phyloP scores from a whole-genome alignment of 2,329 filamentous ascomycete species.

The Graphilbum fragrans region DNA sequence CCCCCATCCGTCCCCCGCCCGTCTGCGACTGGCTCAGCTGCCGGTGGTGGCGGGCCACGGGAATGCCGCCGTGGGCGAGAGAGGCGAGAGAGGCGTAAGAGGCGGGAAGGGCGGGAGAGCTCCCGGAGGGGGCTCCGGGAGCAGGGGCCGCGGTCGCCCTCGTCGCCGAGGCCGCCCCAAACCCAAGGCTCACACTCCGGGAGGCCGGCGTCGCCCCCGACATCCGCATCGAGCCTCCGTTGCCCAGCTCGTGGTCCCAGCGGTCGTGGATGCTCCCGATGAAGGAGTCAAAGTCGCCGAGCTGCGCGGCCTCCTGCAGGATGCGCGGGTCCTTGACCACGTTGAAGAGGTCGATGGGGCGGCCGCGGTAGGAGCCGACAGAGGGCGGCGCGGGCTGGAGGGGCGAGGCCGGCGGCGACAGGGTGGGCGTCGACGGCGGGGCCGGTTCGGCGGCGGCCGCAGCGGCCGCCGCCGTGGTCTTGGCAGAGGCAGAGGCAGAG shows the following conservation, averaged over 20 bases:
- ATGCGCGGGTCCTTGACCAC: slow-evolving; percentile 24
- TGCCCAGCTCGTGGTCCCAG: slow-evolving; percentile 17
- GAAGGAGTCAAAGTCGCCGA: slow-evolving; percentile 25
- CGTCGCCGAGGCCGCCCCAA: too few relatives aligned
- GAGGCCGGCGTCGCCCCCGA: too few relatives aligned
- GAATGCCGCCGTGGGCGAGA: neutral
- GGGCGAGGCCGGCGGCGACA: neutral
- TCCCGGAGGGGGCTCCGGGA: too few relatives aligned
- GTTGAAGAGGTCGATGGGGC: slow-evolving; percentile 19
- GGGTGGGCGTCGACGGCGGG: neutral
- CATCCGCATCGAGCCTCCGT: too few relatives aligned
- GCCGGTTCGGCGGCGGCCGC: neutral
- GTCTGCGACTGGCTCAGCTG: neutral
- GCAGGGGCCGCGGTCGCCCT: too few relatives aligned
- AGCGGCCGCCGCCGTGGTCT: neutral
- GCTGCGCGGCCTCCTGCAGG: slow-evolving; percentile 23
- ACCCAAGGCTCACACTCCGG: too few relatives aligned
- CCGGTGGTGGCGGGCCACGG: neutral
- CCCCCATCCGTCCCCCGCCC: too few relatives aligned
- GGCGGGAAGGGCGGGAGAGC: too few relatives aligned
- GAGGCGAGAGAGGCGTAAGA: too few relatives aligned
- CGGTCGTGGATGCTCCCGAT: slow-evolving; percentile 27
- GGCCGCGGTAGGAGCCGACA: slow-evolving; percentile 27
- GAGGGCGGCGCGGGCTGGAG: slow-evolving; percentile 12
- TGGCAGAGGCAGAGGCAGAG: neutral